These are phyloP conservation scores for Aspergillus cristatus DNA, from an alignment of 495 filamentous ascomycete genomes.

Conservation along the genomic window DNA sequence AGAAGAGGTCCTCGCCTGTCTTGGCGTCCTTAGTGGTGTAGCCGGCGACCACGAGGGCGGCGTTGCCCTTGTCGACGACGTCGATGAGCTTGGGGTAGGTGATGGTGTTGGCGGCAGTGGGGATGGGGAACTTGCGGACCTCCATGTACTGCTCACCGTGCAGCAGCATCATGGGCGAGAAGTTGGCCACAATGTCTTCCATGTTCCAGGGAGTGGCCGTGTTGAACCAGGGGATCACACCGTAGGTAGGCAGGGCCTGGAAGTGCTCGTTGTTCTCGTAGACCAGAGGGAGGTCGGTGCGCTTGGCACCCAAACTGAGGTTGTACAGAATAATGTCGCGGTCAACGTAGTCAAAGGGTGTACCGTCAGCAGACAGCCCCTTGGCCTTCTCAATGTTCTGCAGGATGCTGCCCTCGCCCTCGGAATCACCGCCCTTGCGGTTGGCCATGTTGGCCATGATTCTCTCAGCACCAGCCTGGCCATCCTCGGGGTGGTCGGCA, in stretches of 20 bases:
- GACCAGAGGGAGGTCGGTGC: conserved; percentile 76
- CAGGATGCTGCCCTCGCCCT: conserved; percentile 42
- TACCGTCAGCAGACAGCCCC: conserved; percentile 58
- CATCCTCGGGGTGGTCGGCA: conserved; percentile 78
- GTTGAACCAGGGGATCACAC: conserved; percentile 89
- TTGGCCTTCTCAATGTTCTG: conserved; percentile 71
- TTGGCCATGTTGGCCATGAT: conserved; percentile 92
- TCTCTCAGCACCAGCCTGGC: conserved; percentile 65
- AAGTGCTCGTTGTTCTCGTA: conserved; percentile 87
- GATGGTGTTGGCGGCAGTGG: conserved; percentile 71
- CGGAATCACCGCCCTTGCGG: conserved; percentile 40
- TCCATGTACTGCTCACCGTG: conserved; percentile 99
- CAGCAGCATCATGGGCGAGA: conserved; percentile 97
- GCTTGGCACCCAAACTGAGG: conserved; percentile 88
- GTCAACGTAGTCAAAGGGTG: conserved; percentile 73
- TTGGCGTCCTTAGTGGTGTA: conserved; percentile 69
- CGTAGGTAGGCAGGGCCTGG: conserved; percentile 88
- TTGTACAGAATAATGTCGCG: conserved; percentile 92
- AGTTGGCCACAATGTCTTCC: conserved; percentile 82
- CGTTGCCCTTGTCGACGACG: conserved; percentile 90
- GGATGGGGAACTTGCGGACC: conserved; percentile 87
- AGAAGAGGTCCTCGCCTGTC: conserved; percentile 85
- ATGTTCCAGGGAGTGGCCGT: conserved; percentile 71
- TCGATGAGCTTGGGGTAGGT: conserved; percentile 84
- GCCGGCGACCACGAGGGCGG: conserved; percentile 73